Conservation (phyloP, 2,329 filamentous ascomycete species). For the Dothistroma septosporum region DNA sequence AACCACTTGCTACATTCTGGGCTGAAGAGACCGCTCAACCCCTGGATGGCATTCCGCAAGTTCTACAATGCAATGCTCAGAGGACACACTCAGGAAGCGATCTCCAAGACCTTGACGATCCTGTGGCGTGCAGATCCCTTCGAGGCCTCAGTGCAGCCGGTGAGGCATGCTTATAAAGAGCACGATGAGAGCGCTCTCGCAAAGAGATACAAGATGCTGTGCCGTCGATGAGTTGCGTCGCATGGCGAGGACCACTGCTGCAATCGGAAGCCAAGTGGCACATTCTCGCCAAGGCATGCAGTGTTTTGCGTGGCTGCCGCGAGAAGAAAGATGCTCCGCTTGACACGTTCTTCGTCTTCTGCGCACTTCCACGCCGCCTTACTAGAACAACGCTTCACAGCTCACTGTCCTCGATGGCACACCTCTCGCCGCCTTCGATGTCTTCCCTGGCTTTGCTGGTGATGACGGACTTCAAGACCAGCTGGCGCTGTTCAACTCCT, state of each 20-base stretch:
- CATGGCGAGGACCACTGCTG: neutral
- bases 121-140: slow-evolving; percentile 51
- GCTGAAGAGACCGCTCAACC: slow-evolving; percentile 15
- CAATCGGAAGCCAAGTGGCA: slow-evolving; percentile 41
- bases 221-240: neutral
- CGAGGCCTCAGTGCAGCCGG: slow-evolving; percentile 8
- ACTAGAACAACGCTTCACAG: slow-evolving; percentile 17
- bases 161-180: neutral
- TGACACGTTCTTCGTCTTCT: slow-evolving; percentile 45
- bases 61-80: slow-evolving; percentile 16
- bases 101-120: slow-evolving; percentile 48
- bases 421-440: slow-evolving; percentile 3
- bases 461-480: slow-evolving; percentile 5
- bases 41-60: slow-evolving; percentile 21
- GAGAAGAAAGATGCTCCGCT: slow-evolving; percentile 47
- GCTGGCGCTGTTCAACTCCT: slow-evolving; percentile 1
- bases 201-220: neutral
- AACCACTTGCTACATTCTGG: slow-evolving; percentile 7
- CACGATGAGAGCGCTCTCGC: neutral
- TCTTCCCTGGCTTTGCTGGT: slow-evolving; percentile 4
- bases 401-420: slow-evolving; percentile 10
- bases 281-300: slow-evolving; percentile 54
- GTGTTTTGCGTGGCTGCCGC: slow-evolving; percentile 49
- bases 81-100: slow-evolving; percentile 45
- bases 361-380: slow-evolving; percentile 34